phyloP scores from a whole-genome alignment of 495 filamentous ascomycete genomes.

The Xylaria flabelliformis region DNA sequence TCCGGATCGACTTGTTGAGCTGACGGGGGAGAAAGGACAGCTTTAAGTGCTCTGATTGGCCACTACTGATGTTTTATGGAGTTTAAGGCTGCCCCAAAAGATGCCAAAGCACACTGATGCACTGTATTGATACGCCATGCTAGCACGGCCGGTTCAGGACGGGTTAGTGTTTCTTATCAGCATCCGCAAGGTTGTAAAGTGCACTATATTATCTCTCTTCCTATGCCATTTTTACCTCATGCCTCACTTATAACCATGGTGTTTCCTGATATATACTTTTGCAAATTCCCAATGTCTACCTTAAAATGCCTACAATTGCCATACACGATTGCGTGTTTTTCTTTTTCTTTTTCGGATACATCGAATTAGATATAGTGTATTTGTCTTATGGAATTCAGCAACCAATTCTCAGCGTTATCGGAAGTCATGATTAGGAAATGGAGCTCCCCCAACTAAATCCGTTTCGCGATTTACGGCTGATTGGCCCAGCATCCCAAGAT shows the following conservation, averaged over 20 bases:
- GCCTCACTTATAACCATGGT: not conserved
- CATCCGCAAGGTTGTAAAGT: not conserved
- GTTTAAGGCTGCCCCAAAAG: conserved; percentile 30
- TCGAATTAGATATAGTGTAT: not conserved
- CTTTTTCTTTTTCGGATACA: not conserved
- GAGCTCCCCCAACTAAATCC: conserved; percentile 42
- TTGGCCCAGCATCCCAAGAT: conserved; percentile 29
- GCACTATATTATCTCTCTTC: not conserved
- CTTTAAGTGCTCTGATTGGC: conserved; percentile 28
- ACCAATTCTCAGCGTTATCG: conserved; percentile 19
- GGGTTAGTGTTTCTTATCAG: not conserved
- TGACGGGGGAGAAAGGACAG: conserved; percentile 12
- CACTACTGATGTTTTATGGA: conserved; percentile 29
- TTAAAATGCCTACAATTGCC: not conserved
- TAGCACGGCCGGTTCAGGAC: conserved; percentile 4
- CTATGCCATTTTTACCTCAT: not conserved
- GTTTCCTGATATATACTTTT: not conserved
- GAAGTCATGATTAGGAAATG: conserved; percentile 35
- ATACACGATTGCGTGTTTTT: not conserved
- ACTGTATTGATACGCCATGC: not conserved
- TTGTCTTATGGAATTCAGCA: not conserved
- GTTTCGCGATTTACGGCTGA: conserved; percentile 39
- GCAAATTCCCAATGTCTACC: not conserved
- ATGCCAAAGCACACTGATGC: not conserved
- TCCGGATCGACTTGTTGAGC: conserved; percentile 17